phyloP scores from a whole-genome alignment of 129 eudicot species.

The Ambrosia artemisiifolia region DNA sequence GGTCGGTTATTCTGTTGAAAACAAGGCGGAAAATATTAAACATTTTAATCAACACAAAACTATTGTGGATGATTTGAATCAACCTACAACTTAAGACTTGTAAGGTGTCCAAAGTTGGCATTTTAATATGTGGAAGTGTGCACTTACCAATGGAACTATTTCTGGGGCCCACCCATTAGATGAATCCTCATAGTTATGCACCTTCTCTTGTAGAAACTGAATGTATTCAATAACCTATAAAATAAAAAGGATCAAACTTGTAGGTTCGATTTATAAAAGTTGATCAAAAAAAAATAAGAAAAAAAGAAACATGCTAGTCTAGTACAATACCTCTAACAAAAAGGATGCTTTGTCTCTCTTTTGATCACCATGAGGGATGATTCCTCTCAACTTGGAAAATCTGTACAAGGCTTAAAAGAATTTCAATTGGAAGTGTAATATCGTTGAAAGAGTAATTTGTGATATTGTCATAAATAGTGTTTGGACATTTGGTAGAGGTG shows the following conservation, averaged over 20 bases:
- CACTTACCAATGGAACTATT: conserved; percentile 46
- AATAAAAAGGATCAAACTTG: not conserved
- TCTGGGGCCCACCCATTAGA: conserved; percentile 60
- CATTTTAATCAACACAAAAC: not conserved
- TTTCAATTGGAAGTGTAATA: not conserved
- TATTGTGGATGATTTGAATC: not conserved
- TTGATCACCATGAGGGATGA: conserved; percentile 84
- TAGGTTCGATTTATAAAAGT: not conserved
- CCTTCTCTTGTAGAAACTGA: conserved; percentile 88
- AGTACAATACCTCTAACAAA: conserved; percentile 59
- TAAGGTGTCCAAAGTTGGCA: no score
- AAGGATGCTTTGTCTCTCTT: conserved; percentile 99
- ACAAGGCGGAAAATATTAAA: not conserved
- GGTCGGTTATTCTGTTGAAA: conserved; percentile 43
- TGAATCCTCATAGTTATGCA: conserved; percentile 68
- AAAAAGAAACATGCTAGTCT: not conserved
- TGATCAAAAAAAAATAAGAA: not conserved
- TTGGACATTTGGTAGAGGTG: not conserved
- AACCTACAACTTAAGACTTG: not conserved
- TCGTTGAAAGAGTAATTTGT: conserved; percentile 1
- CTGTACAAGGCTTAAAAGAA: conserved; percentile 37
- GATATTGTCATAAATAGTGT: conserved; percentile 6
- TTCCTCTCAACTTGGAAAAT: conserved; percentile 85
- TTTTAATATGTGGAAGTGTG: not conserved
- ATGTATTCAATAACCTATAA: conserved; percentile 87